Evolutionary conservation across 108 stramenopile species (phyloP).

Genomic region (Cyclotella baltica): DNA sequence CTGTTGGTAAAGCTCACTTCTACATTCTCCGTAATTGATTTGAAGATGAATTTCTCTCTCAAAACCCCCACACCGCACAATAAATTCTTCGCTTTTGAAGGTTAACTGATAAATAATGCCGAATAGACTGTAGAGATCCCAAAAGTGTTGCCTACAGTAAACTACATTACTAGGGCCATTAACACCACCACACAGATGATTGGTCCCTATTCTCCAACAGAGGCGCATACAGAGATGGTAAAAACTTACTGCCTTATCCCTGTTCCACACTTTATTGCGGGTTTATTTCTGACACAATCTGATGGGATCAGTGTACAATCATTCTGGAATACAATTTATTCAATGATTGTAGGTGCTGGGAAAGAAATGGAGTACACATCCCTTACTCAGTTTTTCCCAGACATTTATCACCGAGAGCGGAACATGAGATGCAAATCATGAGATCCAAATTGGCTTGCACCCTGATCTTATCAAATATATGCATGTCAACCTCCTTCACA

Average conservation of each 20-base stretch:
- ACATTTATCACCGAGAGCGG: constrained; percentile 2
- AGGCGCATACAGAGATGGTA: constrained; percentile 11
- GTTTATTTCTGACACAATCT: constrained; percentile 7
- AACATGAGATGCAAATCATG: too few relatives aligned
- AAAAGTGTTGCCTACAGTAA: background rate
- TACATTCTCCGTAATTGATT: too few relatives aligned
- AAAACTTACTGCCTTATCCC: constrained; percentile 18
- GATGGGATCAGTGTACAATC: constrained; percentile 12
- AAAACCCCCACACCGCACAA: too few relatives aligned
- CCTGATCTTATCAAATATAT: background rate
- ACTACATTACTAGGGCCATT: background rate
- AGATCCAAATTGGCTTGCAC: too few relatives aligned
- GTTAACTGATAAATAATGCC: constrained; percentile 16
- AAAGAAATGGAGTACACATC: constrained; percentile 3
- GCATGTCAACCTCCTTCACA: background rate
- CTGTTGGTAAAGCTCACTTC: too few relatives aligned
- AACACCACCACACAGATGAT: constrained; percentile 6
- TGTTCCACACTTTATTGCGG: constrained; percentile 24
- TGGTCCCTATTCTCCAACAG: too few relatives aligned
- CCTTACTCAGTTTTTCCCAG: background rate
- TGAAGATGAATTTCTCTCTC: too few relatives aligned
- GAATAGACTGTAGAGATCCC: background rate
- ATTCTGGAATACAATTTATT: constrained; percentile 13
- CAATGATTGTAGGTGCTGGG: constrained; percentile 14
- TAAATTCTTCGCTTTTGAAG: constrained; percentile 20